Evolutionary conservation across 768 basidiomycete genomes (phyloP).

Genomic region (Tricholoma furcatifolium): DNA sequence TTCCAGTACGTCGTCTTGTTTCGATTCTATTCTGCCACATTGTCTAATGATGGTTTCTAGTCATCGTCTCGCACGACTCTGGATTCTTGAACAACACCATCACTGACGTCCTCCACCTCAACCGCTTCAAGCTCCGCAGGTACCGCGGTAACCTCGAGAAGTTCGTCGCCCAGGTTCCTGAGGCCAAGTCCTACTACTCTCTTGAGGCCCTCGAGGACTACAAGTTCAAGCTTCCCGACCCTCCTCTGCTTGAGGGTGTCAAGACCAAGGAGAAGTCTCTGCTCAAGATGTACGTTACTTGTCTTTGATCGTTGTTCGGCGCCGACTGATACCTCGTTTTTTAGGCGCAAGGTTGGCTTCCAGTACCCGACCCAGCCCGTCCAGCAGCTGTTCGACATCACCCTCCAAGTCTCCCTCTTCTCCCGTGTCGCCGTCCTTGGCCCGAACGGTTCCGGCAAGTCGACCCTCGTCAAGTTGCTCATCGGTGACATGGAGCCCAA

Average conservation of each 20-base stretch:
- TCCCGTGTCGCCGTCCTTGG: constrained; percentile 98
- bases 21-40: not conserved
- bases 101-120: constrained; percentile 95
- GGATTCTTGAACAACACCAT: constrained; percentile 97
- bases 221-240: constrained; percentile 97
- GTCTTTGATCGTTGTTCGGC: not conserved
- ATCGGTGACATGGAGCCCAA: constrained; percentile 97
- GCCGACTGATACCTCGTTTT: constrained; percentile 2
- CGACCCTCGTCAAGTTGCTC: constrained; percentile 94
- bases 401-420: constrained; percentile 94
- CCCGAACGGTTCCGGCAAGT: constrained; percentile 99
- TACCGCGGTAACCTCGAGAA: constrained; percentile 95
- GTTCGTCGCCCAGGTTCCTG: constrained; percentile 92
- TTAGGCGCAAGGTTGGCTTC: constrained; percentile 87
- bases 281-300: constrained; percentile 74
- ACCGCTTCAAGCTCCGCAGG: constrained; percentile 96
- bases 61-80: constrained; percentile 98
- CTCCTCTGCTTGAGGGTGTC: constrained; percentile 97
- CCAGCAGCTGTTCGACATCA: constrained; percentile 93
- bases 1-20: constrained; percentile 58
- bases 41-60: constrained; percentile 30
- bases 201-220: constrained; percentile 96
- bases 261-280: constrained; percentile 99
- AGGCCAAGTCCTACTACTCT: constrained; percentile 97
- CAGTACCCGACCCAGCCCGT: constrained; percentile 86